phyloP scores from a whole-genome alignment of 441 rosid species.

The Eutrema salsugineum region DNA sequence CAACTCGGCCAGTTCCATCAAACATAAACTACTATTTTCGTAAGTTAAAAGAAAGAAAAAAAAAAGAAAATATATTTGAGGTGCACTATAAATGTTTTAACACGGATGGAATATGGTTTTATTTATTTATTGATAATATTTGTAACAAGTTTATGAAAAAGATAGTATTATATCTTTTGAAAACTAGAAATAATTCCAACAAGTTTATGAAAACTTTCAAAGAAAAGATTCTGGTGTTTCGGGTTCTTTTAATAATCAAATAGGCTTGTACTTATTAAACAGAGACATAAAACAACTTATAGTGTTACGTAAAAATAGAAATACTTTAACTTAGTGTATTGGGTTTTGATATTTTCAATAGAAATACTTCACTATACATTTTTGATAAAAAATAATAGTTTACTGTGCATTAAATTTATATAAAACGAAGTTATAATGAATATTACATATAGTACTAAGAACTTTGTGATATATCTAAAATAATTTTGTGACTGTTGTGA shows the following conservation, averaged over 20 bases:
- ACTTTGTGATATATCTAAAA: no score
- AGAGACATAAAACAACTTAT: background rate
- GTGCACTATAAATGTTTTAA: background rate
- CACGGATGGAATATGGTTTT: background rate
- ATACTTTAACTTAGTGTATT: no score
- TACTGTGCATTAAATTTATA: no score
- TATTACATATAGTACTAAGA: background rate
- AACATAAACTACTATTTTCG: background rate
- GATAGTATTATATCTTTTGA: background rate
- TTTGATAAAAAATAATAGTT: no score
- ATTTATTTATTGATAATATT: background rate
- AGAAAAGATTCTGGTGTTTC: background rate
- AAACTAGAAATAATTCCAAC: background rate
- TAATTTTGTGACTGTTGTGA: no score
- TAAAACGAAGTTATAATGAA: background rate
- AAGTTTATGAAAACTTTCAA: background rate
- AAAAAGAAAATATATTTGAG: background rate
- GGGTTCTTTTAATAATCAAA: background rate
- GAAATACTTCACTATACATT: no score
- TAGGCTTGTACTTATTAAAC: no score
- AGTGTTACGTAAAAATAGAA: no score
- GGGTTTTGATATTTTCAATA: no score
- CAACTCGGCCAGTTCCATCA: conserved; percentile 1
- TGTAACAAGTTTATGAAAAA: background rate
- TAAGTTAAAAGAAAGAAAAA: background rate